These are phyloP conservation scores for Botrytis deweyae DNA, from an alignment of 2,329 filamentous ascomycete genomes.

Conservation along the genomic window DNA sequence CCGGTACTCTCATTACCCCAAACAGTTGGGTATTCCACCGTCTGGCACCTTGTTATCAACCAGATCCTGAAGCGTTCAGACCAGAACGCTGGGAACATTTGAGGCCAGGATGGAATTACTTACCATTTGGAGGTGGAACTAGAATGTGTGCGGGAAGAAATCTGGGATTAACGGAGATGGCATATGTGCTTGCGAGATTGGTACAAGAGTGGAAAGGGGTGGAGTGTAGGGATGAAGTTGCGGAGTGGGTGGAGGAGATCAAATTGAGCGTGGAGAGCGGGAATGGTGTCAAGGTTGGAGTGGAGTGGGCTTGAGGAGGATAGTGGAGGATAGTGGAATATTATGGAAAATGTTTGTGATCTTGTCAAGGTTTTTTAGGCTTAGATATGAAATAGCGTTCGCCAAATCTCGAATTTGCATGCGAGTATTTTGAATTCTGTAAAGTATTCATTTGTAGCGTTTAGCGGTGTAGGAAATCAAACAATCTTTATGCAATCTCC, in stretches of 20 bases:
- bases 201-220: conserved; percentile 43
- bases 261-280: not conserved
- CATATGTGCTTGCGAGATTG: conserved; percentile 17
- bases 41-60: conserved; percentile 41
- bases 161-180: conserved; percentile 16
- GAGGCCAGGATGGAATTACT: conserved; percentile 46
- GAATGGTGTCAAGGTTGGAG: not conserved
- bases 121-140: conserved; percentile 70
- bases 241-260: conserved; percentile 10
- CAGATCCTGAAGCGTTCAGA: conserved; percentile 41
- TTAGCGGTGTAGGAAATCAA: not conserved
- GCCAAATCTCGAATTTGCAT: not conserved
- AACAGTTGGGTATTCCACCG: conserved; percentile 40
- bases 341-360: not conserved
- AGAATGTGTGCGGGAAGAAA: conserved; percentile 62
- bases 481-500: not conserved
- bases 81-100: conserved; percentile 44
- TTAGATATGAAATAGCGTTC: not conserved
- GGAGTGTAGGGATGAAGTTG: not conserved
- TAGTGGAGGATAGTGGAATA: not conserved
- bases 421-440: not conserved
- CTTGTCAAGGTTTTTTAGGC: not conserved
- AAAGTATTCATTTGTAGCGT: not conserved
- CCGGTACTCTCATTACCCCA: conserved; percentile 24
- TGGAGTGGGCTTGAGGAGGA: not conserved